phyloP scores from a whole-genome alignment of 2,329 filamentous ascomycete species.

The Thelonectria discophora region DNA sequence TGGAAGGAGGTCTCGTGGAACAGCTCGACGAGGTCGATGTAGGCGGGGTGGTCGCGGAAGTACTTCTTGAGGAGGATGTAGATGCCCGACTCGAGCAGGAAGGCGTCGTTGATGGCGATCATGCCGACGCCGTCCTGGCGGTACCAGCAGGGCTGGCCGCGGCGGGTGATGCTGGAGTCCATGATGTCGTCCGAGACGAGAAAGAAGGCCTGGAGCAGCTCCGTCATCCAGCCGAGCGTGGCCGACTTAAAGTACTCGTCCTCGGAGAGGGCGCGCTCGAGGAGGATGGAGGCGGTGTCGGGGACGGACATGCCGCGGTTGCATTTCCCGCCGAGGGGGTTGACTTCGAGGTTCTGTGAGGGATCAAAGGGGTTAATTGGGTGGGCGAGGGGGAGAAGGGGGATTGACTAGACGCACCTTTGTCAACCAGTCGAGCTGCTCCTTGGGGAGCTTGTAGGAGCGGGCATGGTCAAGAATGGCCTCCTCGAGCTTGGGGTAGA shows the following conservation, averaged over 20 bases:
- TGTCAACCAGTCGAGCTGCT: slow-evolving; percentile 87
- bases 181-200: slow-evolving; percentile 99
- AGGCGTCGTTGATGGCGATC: slow-evolving; percentile 98
- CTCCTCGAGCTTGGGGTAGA: slow-evolving; percentile 87
- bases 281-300: slow-evolving; percentile 85
- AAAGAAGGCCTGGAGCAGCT: slow-evolving; percentile 98
- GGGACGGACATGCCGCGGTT: slow-evolving; percentile 98
- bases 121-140: slow-evolving; percentile 87
- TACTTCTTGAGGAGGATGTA: slow-evolving; percentile 93
- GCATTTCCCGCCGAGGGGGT: slow-evolving; percentile 94
- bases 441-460: slow-evolving; percentile 82
- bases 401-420: slow-evolving; percentile 61
- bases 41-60: slow-evolving; percentile 87
- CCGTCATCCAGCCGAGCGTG: slow-evolving; percentile 95
- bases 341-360: slow-evolving; percentile 78
- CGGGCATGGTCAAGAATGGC: slow-evolving; percentile 82
- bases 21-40: slow-evolving; percentile 91
- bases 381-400: not conserved
- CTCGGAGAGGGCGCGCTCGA: slow-evolving; percentile 73
- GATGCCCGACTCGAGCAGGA: slow-evolving; percentile 92
- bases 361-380: not conserved
- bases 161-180: slow-evolving; percentile 94
- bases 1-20: slow-evolving; percentile 96
- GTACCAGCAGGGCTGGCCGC: slow-evolving; percentile 97
- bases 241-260: slow-evolving; percentile 90